Evolutionary conservation across 352 stramenopile species (phyloP).

Genomic region (Pythium guiyangense): DNA sequence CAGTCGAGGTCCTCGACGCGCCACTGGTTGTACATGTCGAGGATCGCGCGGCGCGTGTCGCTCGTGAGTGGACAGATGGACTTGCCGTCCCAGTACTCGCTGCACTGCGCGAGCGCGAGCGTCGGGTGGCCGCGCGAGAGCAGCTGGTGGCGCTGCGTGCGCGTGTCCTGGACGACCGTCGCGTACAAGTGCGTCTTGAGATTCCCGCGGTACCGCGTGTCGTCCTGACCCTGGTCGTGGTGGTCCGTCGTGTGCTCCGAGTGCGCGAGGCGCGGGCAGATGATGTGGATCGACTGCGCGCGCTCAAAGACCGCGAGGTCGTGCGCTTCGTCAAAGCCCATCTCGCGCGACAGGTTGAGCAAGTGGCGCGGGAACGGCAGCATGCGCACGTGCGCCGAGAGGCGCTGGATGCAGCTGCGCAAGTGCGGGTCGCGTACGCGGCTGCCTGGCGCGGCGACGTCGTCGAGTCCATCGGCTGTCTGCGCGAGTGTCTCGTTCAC

Average conservation of each 20-base stretch:
- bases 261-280: slow-evolving; percentile 72
- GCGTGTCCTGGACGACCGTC: slow-evolving; percentile 79
- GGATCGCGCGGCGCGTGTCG: slow-evolving; percentile 73
- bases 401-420: slow-evolving; percentile 63
- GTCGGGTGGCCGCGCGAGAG: slow-evolving; percentile 75
- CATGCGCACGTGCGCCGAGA: slow-evolving; percentile 83
- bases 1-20: slow-evolving; percentile 83
- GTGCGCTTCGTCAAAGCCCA: slow-evolving; percentile 66
- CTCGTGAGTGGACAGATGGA: slow-evolving; percentile 80
- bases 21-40: slow-evolving; percentile 90
- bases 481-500: slow-evolving; percentile 40
- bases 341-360: slow-evolving; percentile 74
- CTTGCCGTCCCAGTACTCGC: slow-evolving; percentile 86
- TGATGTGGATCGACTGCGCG: slow-evolving; percentile 75
- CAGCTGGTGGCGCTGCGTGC: slow-evolving; percentile 73
- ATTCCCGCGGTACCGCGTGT: slow-evolving; percentile 78
- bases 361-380: slow-evolving; percentile 81
- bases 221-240: slow-evolving; percentile 82
- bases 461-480: slow-evolving; percentile 5
- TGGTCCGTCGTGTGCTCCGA: slow-evolving; percentile 83
- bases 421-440: slow-evolving; percentile 33
- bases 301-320: slow-evolving; percentile 66
- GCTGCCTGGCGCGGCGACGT: background rate
- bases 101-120: slow-evolving; percentile 68
- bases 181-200: slow-evolving; percentile 86